Base-by-base conservation (phyloP, 768 basidiomycete species). In the Phylloporus scabripes region DNA sequence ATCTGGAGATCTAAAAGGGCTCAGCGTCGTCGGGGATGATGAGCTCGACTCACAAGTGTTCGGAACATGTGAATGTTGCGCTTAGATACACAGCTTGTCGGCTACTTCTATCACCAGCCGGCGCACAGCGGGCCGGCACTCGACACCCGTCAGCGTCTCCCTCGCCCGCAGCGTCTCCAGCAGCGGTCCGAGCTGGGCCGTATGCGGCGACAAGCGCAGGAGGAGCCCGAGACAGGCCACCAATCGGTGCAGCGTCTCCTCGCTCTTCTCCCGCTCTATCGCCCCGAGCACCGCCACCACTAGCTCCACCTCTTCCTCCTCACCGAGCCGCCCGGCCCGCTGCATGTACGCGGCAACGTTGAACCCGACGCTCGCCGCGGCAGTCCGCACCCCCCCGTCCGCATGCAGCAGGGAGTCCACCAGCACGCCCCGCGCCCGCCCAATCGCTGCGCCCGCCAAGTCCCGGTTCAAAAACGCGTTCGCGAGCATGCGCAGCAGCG, bases 171-270 rank as follows among this genome's bases (percentile, higher is more conserved):
- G 70, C 9, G 89, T 84, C 50, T 90, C 82, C 28, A 95, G 64
- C 45, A 96, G 61, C 3, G 78, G 69, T 5, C 51, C 55, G 11
- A 87, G 56, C 54, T 81, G 75, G 32, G 79, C 79, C 55, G 78
- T 81, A 24, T 73, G 77, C 0, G 93, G 90, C 4, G 90, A 88
- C 26, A 89, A 66, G 12, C 86, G 83, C 34, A 95, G 53, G 31
- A 92, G 66, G 59, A 90, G 78, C 0, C 81, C 92, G 29, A 97
- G 69, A 5, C 85, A 83, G 2, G 89, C 92, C 0, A 80, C 74
- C 36, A 96, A 69, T 11, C 92, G 87, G 64, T 96, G 88, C 1
- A 93, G 90, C 88, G 90, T 82, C 61, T 94, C 93, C 64, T 90
- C 87, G 55, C 74, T 68, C 53, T 70, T 76, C 69, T 95, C 92